phyloP scores from a whole-genome alignment of 2,329 filamentous ascomycete species.

The Fusarium agapanthi region DNA sequence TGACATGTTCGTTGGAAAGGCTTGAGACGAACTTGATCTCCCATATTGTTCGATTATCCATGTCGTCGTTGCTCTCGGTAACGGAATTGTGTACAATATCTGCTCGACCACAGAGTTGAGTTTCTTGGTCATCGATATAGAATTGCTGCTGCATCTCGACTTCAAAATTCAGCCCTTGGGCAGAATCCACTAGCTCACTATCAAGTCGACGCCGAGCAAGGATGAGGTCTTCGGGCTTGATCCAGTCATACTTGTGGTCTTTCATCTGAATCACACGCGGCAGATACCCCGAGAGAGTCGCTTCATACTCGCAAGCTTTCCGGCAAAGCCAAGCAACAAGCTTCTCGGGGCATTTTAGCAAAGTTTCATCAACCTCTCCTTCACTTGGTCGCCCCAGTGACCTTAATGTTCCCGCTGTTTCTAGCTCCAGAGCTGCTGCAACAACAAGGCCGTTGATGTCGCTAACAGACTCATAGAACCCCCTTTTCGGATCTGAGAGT shows the following conservation, averaged over 20 bases:
- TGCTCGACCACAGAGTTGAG: conserved; percentile 14
- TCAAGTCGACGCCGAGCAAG: conserved; percentile 32
- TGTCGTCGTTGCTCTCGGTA: neutral
- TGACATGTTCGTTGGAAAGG: conserved; percentile 37
- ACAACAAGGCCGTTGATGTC: conserved; percentile 44
- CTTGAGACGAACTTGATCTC: conserved; percentile 45
- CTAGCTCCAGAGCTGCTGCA: conserved; percentile 39
- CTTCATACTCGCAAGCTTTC: conserved; percentile 40
- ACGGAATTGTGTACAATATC: conserved; percentile 10
- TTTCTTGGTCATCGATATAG: neutral
- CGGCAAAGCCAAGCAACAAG: conserved; percentile 39
- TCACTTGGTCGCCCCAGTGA: conserved; percentile 7
- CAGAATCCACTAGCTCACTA: conserved; percentile 8
- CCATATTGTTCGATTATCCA: conserved; percentile 31
- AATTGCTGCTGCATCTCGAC: neutral
- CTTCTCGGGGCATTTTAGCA: neutral
- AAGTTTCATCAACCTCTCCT: neutral
- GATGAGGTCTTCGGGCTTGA: conserved; percentile 28
- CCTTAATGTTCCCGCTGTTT: conserved; percentile 21
- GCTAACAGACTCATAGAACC: conserved; percentile 39
- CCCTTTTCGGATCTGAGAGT: conserved; percentile 4
- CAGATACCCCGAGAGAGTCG: conserved; percentile 33
- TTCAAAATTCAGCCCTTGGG: conserved; percentile 7
- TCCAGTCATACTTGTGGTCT: conserved; percentile 42
- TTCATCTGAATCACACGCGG: conserved; percentile 41